Percentiles rank a stretch among this genome's conserved stretches.
Conservation (phyloP, 441 rosid genomes). For the Kokia cookei region DNA sequence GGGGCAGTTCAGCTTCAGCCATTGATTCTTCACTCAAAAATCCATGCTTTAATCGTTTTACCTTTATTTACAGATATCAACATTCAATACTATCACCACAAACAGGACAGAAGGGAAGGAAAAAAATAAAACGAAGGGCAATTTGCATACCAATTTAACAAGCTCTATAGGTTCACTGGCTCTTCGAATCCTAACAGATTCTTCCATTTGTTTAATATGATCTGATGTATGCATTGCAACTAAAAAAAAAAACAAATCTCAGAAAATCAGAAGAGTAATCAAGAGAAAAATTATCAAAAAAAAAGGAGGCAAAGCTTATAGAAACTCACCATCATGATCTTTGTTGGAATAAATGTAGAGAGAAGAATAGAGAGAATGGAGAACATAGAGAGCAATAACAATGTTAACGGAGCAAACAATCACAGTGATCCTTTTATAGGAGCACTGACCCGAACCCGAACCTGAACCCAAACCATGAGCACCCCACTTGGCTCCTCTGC, state of each 20-base stretch:
- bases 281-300: neutral
- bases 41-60: conserved; percentile 51
- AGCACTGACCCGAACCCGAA: conserved; percentile 4
- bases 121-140: neutral
- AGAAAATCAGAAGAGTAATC: neutral
- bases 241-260: conserved; percentile 11
- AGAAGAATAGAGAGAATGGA: conserved; percentile 74
- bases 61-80: conserved; percentile 30
- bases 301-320: neutral
- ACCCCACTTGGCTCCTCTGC: conserved; percentile 39
- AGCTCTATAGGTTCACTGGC: conserved; percentile 57
- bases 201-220: conserved; percentile 88
- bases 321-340: conserved; percentile 22
- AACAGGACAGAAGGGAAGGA: neutral
- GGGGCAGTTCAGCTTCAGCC: conserved; percentile 36
- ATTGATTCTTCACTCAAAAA: conserved; percentile 26
- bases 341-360: conserved; percentile 56
- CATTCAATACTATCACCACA: conserved; percentile 5
- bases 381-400: conserved; percentile 79
- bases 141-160: conserved; percentile 44
- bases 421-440: conserved; percentile 73
- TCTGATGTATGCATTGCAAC: conserved; percentile 70
- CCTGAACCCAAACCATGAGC: conserved; percentile 11
- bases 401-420: conserved; percentile 80
- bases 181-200: conserved; percentile 77